Evolutionary conservation across 2,329 filamentous ascomycete species (phyloP).

Genomic region (Apiospora pterosperma): DNA sequence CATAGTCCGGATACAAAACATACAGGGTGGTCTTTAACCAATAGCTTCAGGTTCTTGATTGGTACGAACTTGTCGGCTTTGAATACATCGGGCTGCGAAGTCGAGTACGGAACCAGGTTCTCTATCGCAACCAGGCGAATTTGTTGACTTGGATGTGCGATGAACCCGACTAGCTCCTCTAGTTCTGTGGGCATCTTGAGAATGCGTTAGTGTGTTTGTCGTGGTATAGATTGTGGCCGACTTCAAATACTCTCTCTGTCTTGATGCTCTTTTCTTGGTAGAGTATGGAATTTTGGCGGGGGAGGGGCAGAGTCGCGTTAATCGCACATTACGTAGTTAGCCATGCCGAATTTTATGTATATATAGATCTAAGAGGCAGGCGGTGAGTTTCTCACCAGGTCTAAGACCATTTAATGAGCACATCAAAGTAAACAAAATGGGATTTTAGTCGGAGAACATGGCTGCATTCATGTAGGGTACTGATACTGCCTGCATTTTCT

Average conservation of each 20-base stretch:
- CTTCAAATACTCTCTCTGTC: background rate
- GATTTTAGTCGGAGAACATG: background rate
- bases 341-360: background rate
- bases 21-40: conserved; percentile 81
- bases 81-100: conserved; percentile 73
- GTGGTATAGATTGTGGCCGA: background rate
- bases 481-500: background rate
- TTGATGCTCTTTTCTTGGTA: background rate
- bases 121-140: conserved; percentile 83
- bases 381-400: background rate
- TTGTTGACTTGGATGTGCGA: conserved; percentile 87
- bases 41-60: conserved; percentile 80
- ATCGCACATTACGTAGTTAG: background rate
- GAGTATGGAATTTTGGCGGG: conserved; percentile 3
- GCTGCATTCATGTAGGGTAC: background rate
- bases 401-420: background rate
- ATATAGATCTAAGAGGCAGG: background rate
- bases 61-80: conserved; percentile 76
- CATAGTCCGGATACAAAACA: conserved; percentile 25
- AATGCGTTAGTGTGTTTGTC: background rate
- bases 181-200: conserved; percentile 67
- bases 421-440: background rate
- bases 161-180: conserved; percentile 89
- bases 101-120: conserved; percentile 80
- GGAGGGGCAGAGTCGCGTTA: background rate